These are phyloP conservation scores for Blastosporella zonata DNA, from an alignment of 1,284 basidiomycete species.

Conservation along the genomic window DNA sequence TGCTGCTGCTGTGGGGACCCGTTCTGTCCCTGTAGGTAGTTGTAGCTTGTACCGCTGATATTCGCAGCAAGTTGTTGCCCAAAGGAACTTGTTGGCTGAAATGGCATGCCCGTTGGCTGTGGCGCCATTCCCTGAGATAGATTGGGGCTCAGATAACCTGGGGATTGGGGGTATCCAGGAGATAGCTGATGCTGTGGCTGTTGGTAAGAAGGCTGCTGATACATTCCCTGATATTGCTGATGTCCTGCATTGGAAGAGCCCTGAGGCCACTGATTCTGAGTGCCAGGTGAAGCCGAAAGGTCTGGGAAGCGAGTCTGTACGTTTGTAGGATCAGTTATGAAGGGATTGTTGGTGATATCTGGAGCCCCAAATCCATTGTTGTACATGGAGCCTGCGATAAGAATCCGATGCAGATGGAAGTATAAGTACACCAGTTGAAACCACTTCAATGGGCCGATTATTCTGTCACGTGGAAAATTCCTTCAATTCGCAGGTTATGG, in stretches of 20 bases:
- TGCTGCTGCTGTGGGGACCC: conserved; percentile 22
- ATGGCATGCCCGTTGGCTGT: conserved; percentile 25
- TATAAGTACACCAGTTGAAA: too few relatives aligned
- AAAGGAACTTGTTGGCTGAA: conserved; percentile 37
- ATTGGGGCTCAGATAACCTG: conserved; percentile 19
- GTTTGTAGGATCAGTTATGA: conserved; percentile 42
- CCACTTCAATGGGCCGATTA: too few relatives aligned
- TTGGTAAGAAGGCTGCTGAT: conserved; percentile 32
- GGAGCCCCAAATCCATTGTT: conserved; percentile 34
- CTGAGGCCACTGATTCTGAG: conserved; percentile 33
- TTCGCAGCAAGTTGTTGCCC: conserved; percentile 37
- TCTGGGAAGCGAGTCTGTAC: conserved; percentile 53
- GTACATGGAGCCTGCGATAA: conserved; percentile 31
- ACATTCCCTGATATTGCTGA: conserved; percentile 18
- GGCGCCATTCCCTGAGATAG: conserved; percentile 11
- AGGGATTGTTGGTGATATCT: conserved; percentile 54
- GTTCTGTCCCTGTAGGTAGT: conserved; percentile 37
- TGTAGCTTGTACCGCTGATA: conserved; percentile 41
- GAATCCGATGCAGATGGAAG: neutral
- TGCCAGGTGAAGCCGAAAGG: conserved; percentile 31
- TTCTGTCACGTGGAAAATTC: neutral
- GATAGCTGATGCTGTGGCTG: conserved; percentile 30
- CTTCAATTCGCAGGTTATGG: neutral
- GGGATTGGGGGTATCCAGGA: conserved; percentile 21
- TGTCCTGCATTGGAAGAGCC: conserved; percentile 24